A percentile compares a stretch with the other conserved stretches of the same genome.
phyloP scores from a whole-genome alignment of 257 asterid genomes.

The Thymus quinquecostatus region DNA sequence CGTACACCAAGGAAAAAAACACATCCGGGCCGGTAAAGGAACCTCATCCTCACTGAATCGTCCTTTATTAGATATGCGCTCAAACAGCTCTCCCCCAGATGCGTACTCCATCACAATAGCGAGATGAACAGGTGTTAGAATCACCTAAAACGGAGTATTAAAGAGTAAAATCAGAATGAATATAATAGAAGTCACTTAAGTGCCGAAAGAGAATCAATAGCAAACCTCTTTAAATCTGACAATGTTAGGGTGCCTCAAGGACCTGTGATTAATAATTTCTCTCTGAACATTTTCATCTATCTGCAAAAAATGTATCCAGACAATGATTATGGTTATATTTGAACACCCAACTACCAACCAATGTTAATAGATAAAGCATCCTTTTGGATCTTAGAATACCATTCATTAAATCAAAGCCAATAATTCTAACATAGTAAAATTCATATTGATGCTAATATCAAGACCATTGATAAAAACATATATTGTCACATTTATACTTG shows the following conservation, averaged over 20 bases:
- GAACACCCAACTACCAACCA: conserved; percentile 1
- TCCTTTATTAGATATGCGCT: conserved; percentile 83
- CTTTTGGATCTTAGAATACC: neutral
- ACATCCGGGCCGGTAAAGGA: conserved; percentile 6
- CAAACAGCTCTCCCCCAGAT: conserved; percentile 92
- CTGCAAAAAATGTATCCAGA: conserved; percentile 43
- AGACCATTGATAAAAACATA: no score
- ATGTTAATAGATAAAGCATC: neutral
- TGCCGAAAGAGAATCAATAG: neutral
- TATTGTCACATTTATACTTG: no score
- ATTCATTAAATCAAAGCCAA: neutral
- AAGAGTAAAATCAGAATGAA: neutral
- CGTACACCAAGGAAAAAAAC: neutral
- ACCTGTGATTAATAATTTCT: conserved; percentile 88
- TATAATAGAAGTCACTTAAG: neutral
- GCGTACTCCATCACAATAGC: conserved; percentile 98
- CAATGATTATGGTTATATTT: neutral
- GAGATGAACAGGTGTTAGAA: conserved; percentile 85
- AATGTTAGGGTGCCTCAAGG: conserved; percentile 86
- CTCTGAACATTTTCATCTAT: conserved; percentile 89
- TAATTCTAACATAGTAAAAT: neutral
- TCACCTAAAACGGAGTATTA: conserved; percentile 53
- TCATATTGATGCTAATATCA: no score
- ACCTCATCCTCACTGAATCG: conserved; percentile 96
- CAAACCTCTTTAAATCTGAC: conserved; percentile 82